Evolutionary conservation across 1,284 basidiomycete genomes (phyloP), one percentile per base, ranked within the genome.

Genomic region (Anthracocystis setariae): DNA sequence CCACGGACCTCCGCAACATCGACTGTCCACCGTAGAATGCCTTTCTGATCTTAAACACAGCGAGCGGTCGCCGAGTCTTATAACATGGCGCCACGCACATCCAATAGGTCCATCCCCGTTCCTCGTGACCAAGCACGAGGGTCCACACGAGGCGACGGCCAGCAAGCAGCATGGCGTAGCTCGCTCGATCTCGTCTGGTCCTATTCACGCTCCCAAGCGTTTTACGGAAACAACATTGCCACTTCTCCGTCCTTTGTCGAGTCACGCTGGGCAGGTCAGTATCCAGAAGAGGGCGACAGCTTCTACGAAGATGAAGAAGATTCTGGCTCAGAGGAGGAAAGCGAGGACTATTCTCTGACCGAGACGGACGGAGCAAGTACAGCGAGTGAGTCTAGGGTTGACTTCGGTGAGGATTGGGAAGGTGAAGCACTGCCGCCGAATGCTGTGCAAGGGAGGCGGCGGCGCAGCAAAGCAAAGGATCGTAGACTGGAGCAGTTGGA

Each of bases 181-280:
- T 56, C 53, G 44, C 62, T 71, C 27, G 80, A 82, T 51, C 73
- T 82, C 23, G 78, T 82, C 13, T 82, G 78, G 76, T 81, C 79
- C 23, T 82, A 82, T 25, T 81, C 80, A 10, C 78, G 80, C 46
- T 82, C 80, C 1, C 80, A 82, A 52, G 80, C 80, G 3, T 82
- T 80, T 57, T 82, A 80, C 52, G 79, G 79, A 32, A 78, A 82
- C 66, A 82, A 82, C 58, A 74, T 82, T 39, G 76, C 76, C 23
- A 82, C 79, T 10, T 80, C 77, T 9, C 80, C 80, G 5, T 77
- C 73, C 48, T 82, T 82, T 47, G 71, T 76, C 13, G 80, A 81
- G 18, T 55, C 73, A 4, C 75, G 64, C 25, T 82, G 80, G 80
- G 64, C 74, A 17, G 77, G 76, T 1, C 77, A 79, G 20, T 78